Conservation (phyloP, 2,329 filamentous ascomycete species). For the Bipolaris cookei region DNA sequence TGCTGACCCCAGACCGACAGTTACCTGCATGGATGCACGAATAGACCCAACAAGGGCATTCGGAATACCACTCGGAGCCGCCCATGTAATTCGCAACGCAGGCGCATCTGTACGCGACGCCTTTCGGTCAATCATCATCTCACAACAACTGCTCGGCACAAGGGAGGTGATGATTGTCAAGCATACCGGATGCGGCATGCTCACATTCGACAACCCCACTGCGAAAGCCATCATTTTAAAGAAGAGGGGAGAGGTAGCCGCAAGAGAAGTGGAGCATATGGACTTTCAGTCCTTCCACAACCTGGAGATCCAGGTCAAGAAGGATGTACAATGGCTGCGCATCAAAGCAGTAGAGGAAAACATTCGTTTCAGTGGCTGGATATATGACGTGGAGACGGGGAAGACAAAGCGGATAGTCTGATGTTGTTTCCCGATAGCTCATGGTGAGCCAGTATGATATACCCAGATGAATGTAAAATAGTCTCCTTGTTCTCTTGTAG, state of each 20-base stretch:
- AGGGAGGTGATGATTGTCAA: slow-evolving; percentile 76
- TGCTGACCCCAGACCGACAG: slow-evolving; percentile 36
- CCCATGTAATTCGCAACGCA: slow-evolving; percentile 76
- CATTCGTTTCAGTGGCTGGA: slow-evolving; percentile 71
- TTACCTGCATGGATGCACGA: slow-evolving; percentile 85
- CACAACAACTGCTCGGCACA: slow-evolving; percentile 78
- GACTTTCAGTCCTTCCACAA: slow-evolving; percentile 70
- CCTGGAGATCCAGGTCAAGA: slow-evolving; percentile 64
- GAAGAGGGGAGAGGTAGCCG: slow-evolving; percentile 63
- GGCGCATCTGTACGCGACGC: slow-evolving; percentile 69
- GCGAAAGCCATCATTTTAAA: slow-evolving; percentile 62
- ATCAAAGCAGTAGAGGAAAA: slow-evolving; percentile 64
- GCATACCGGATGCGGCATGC: slow-evolving; percentile 76
- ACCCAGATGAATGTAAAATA: slow-evolving; percentile 12
- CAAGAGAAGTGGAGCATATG: slow-evolving; percentile 54
- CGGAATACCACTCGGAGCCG: slow-evolving; percentile 74
- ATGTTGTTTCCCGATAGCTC: background rate
- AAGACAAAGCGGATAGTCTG: slow-evolving; percentile 59
- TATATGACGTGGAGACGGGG: slow-evolving; percentile 80
- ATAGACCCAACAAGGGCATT: slow-evolving; percentile 71
- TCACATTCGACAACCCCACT: slow-evolving; percentile 68
- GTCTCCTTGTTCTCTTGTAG: background rate
- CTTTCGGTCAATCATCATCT: slow-evolving; percentile 77
- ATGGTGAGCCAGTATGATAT: slow-evolving; percentile 8
- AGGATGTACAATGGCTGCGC: slow-evolving; percentile 70